These are phyloP conservation scores for Lepidium africanum DNA, from an alignment of 345 rosid species.

Conservation along the genomic window DNA sequence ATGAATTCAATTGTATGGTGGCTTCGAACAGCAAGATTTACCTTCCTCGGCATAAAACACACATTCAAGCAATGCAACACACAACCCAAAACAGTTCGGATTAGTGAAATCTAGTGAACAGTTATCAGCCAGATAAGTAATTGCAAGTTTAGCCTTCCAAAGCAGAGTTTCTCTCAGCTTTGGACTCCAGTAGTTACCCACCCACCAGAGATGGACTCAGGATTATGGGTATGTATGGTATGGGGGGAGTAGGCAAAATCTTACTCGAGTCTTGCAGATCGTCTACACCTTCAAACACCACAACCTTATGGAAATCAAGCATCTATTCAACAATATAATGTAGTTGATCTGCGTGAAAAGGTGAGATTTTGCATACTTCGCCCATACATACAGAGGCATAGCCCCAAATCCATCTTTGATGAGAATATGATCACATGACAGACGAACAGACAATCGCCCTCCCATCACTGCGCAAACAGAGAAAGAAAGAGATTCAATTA, in stretches of 20 bases:
- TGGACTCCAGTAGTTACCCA: background rate
- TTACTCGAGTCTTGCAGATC: background rate
- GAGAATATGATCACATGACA: background rate
- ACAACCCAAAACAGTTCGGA: background rate
- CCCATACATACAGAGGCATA: conserved; percentile 6
- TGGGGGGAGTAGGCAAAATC: conserved; percentile 17
- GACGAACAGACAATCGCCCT: background rate
- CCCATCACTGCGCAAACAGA: background rate
- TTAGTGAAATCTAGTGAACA: background rate
- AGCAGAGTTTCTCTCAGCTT: background rate
- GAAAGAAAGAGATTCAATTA: background rate
- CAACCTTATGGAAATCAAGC: background rate
- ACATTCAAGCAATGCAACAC: background rate
- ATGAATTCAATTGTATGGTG: background rate
- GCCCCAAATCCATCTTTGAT: conserved; percentile 1
- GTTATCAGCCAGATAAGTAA: background rate
- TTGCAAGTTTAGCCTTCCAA: background rate
- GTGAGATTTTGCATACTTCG: conserved; percentile 20
- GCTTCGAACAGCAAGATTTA: background rate
- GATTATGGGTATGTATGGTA: conserved; percentile 6
- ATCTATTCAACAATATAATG: background rate
- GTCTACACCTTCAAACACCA: background rate
- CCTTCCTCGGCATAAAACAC: background rate
- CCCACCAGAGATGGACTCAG: background rate
- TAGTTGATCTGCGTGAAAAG: conserved; percentile 10